Evolutionary conservation across 148 eudicot species (phyloP).

Genomic region (Linanthus parryae): DNA sequence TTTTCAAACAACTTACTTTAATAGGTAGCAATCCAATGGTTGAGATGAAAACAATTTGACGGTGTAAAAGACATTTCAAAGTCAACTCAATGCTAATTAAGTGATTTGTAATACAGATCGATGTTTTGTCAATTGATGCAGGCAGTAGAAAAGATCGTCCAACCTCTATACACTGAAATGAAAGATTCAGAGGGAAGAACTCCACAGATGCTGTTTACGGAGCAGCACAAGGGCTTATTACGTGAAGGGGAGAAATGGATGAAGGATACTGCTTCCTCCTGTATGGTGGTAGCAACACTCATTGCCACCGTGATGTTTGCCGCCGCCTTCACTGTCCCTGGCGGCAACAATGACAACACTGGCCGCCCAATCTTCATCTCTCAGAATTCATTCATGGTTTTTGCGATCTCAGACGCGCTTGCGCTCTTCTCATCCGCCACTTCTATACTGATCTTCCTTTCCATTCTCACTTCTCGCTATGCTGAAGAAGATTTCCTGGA

Average conservation of each 20-base stretch:
- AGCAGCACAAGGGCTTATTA: constrained; percentile 19
- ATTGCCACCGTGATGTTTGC: constrained; percentile 26
- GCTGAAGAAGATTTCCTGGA: constrained; percentile 5
- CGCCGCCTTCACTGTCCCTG: constrained; percentile 25
- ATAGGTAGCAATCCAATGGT: too few relatives aligned
- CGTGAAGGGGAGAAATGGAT: constrained; percentile 26
- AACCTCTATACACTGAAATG: constrained; percentile 16
- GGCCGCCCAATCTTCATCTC: constrained; percentile 11
- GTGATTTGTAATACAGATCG: too few relatives aligned
- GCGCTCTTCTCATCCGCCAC: constrained; percentile 17
- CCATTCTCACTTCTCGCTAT: constrained; percentile 18
- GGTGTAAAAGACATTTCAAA: too few relatives aligned
- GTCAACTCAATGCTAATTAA: too few relatives aligned
- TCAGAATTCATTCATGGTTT: constrained; percentile 6
- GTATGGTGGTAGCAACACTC: constrained; percentile 24
- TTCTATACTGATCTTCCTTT: constrained; percentile 20
- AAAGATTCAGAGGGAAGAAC: constrained; percentile 10
- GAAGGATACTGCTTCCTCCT: constrained; percentile 20
- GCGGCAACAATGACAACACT: constrained; percentile 15
- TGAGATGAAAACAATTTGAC: too few relatives aligned
- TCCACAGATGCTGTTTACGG: constrained; percentile 13
- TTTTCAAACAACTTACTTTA: too few relatives aligned
- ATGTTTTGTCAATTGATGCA: too few relatives aligned
- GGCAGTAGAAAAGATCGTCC: constrained; percentile 26
- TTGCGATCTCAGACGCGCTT: constrained; percentile 7